phyloP scores from a whole-genome alignment of 2,329 filamentous ascomycete species.

The Tolypocladium guangdongense region DNA sequence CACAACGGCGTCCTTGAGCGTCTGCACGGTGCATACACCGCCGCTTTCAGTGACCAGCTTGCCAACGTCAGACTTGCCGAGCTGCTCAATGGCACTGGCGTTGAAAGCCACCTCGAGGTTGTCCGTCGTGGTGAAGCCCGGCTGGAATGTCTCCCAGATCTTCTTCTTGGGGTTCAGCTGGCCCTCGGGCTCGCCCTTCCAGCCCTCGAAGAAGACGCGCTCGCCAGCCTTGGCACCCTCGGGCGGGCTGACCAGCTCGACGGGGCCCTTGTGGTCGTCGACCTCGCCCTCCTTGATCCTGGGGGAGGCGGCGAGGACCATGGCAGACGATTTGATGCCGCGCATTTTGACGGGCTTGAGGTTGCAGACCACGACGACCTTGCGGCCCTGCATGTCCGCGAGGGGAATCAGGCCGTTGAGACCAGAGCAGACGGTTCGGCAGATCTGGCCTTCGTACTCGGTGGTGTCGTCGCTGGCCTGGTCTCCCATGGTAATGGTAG shows the following conservation, averaged over 20 bases:
- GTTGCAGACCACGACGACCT: slow-evolving; percentile 93
- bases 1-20: slow-evolving; percentile 68
- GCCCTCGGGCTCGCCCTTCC: slow-evolving; percentile 84
- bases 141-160: slow-evolving; percentile 94
- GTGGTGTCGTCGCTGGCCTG: slow-evolving; percentile 77
- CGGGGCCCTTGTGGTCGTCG: slow-evolving; percentile 76
- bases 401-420: slow-evolving; percentile 87
- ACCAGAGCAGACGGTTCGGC: slow-evolving; percentile 93
- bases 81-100: slow-evolving; percentile 61
- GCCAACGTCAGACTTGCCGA: slow-evolving; percentile 57
- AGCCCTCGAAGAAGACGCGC: slow-evolving; percentile 87
- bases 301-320: slow-evolving; percentile 95
- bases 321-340: slow-evolving; percentile 64
- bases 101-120: slow-evolving; percentile 78
- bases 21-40: slow-evolving; percentile 74
- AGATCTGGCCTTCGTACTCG: slow-evolving; percentile 83
- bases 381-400: slow-evolving; percentile 92
- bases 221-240: slow-evolving; percentile 71
- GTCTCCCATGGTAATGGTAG: slow-evolving; percentile 91
- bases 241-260: slow-evolving; percentile 85
- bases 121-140: slow-evolving; percentile 85
- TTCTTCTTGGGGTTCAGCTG: slow-evolving; percentile 99
- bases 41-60: slow-evolving; percentile 68
- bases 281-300: slow-evolving; percentile 68
- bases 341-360: slow-evolving; percentile 99